Conservation (phyloP, 306 rosid species). For the Cicer yamashitae region DNA sequence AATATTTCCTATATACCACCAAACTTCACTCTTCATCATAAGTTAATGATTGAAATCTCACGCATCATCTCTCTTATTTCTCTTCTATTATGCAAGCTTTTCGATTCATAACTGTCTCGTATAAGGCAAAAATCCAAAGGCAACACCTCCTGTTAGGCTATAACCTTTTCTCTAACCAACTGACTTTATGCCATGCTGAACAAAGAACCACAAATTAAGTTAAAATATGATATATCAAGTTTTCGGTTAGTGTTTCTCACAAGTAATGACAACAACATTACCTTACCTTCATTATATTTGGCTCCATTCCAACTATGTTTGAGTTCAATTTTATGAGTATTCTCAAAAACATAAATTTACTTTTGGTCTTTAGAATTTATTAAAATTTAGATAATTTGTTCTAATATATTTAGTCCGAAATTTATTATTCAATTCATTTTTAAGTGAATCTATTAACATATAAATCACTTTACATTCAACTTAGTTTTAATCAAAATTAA, state of each 20-base stretch:
- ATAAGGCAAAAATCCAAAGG: background rate
- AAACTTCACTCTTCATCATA: background rate
- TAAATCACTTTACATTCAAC: too few species aligned
- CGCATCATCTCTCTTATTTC: conserved; percentile 19
- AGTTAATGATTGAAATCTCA: conserved; percentile 8
- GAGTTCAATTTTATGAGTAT: too few species aligned
- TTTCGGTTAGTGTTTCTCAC: conserved; percentile 52
- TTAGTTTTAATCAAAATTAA: too few species aligned
- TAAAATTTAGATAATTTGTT: too few species aligned
- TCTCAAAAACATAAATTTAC: background rate
- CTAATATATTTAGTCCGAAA: too few species aligned
- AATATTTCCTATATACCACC: conserved; percentile 1
- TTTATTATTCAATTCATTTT: too few species aligned
- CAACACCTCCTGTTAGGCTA: conserved; percentile 2
- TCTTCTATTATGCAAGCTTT: conserved; percentile 4
- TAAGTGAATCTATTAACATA: too few species aligned
- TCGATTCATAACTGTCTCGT: conserved; percentile 16
- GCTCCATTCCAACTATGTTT: background rate
- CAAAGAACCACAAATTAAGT: conserved; percentile 31
- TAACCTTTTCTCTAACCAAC: conserved; percentile 21
- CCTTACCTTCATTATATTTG: background rate
- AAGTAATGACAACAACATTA: conserved; percentile 46
- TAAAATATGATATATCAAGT: conserved; percentile 37
- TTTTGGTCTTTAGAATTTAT: too few species aligned
- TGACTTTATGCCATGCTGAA: conserved; percentile 23